Conservation (phyloP, 805 yeast species). For the Teunomyces atbi region DNA sequence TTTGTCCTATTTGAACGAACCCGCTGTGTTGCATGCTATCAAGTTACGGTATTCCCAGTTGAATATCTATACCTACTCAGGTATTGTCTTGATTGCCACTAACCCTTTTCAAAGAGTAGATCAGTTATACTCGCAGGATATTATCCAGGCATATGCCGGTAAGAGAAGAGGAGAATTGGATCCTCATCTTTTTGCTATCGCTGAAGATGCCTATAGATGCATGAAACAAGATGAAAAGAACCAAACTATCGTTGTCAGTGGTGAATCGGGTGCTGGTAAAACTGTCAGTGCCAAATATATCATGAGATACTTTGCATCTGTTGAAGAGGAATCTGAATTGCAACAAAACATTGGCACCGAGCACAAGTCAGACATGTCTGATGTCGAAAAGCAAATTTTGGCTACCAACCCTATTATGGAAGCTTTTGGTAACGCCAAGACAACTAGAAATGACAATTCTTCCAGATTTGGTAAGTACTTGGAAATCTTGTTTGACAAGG, state of each 20-base stretch:
- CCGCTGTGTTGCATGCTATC: conserved; percentile 94
- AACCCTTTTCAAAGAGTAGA: conserved; percentile 94
- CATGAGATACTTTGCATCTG: conserved; percentile 96
- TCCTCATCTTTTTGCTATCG: conserved; percentile 96
- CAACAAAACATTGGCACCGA: conserved; percentile 34
- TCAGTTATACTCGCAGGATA: conserved; percentile 85
- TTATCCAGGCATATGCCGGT: conserved; percentile 93
- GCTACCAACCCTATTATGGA: conserved; percentile 98
- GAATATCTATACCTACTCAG: conserved; percentile 92
- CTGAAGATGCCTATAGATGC: conserved; percentile 94
- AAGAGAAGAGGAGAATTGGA: conserved; percentile 91
- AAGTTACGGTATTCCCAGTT: conserved; percentile 84
- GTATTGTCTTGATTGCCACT: conserved; percentile 93
- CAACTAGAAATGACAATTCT: conserved; percentile 95
- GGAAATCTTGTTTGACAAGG: conserved; percentile 79
- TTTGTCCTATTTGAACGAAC: conserved; percentile 89
- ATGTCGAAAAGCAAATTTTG: conserved; percentile 87
- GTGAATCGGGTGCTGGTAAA: conserved; percentile 99
- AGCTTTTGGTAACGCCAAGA: conserved; percentile 97
- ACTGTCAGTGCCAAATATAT: conserved; percentile 96
- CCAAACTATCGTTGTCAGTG: conserved; percentile 95
- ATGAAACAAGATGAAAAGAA: conserved; percentile 84
- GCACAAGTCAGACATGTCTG: conserved; percentile 67
- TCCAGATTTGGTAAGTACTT: conserved; percentile 96
- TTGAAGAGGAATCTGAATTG: conserved; percentile 52